These are phyloP conservation scores for Thelonectria rubi DNA, from an alignment of 2,329 filamentous ascomycete species.

Conservation along the genomic window DNA sequence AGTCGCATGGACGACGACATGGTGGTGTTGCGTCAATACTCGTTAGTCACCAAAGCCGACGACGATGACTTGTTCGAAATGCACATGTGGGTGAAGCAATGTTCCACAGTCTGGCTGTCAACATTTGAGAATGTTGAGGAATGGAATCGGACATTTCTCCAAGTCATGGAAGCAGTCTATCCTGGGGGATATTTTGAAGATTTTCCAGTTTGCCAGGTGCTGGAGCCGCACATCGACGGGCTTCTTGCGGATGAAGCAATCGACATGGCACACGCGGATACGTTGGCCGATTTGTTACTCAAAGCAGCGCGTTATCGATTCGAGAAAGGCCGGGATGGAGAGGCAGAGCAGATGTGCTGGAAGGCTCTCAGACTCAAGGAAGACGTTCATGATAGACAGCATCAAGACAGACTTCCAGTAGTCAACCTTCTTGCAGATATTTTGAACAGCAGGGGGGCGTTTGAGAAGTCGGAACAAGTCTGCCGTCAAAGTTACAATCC, in stretches of 20 bases:
- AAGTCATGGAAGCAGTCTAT: not conserved
- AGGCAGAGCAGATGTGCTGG: not conserved
- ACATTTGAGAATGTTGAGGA: not conserved
- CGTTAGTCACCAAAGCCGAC: conserved; percentile 4
- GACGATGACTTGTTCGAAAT: conserved; percentile 11
- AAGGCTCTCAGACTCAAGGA: not conserved
- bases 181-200: not conserved
- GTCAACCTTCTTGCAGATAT: not conserved
- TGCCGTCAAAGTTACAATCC: not conserved
- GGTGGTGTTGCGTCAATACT: conserved; percentile 25
- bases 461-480: not conserved
- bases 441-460: not conserved
- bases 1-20: conserved; percentile 24
- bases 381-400: not conserved
- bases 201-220: not conserved
- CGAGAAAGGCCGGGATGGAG: not conserved
- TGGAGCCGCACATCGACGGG: not conserved
- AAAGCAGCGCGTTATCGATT: not conserved
- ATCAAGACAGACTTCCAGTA: not conserved
- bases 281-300: not conserved
- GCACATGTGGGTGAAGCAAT: conserved; percentile 5
- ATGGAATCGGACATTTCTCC: not conserved
- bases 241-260: not conserved
- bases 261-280: not conserved
- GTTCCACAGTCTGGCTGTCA: conserved; percentile 4